These are phyloP conservation scores for Setomelanomma holmii DNA, from an alignment of 2,329 filamentous ascomycete species.

Conservation along the genomic window DNA sequence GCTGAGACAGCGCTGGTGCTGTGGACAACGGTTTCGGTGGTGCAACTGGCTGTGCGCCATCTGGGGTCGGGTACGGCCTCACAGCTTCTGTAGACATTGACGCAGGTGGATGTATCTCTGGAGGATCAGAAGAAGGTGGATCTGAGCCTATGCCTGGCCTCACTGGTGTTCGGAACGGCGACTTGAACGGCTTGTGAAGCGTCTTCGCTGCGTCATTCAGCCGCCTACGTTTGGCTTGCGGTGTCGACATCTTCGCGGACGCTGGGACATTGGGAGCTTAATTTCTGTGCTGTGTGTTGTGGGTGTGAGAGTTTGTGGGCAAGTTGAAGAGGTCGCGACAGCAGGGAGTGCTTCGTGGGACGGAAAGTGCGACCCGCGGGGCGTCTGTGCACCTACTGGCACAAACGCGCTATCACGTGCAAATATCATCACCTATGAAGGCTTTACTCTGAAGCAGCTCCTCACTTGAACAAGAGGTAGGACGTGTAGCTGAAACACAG, in stretches of 20 bases:
- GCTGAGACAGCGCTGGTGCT: conserved; percentile 8
- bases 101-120: conserved; percentile 14
- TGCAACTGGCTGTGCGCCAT: not conserved
- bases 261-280: conserved; percentile 15
- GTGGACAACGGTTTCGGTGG: not conserved
- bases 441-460: too few species aligned
- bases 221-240: conserved; percentile 68
- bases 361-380: not conserved
- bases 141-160: conserved; percentile 32
- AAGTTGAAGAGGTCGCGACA: not conserved
- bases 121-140: conserved; percentile 34
- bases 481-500: too few species aligned
- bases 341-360: not conserved
- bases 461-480: too few species aligned
- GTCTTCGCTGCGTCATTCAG: conserved; percentile 64
- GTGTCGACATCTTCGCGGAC: conserved; percentile 54
- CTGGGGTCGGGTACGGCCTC: not conserved
- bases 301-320: not conserved
- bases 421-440: too few species aligned
- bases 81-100: not conserved
- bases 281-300: not conserved
- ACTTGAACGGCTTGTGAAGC: conserved; percentile 75
- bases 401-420: conserved; percentile 6
- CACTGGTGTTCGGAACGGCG: conserved; percentile 64
- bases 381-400: conserved; percentile 3